A percentile compares a stretch with the other conserved stretches of the same genome.
Conservation (phyloP, 2,329 filamentous ascomycete species). For the Verticillium dahliae region DNA sequence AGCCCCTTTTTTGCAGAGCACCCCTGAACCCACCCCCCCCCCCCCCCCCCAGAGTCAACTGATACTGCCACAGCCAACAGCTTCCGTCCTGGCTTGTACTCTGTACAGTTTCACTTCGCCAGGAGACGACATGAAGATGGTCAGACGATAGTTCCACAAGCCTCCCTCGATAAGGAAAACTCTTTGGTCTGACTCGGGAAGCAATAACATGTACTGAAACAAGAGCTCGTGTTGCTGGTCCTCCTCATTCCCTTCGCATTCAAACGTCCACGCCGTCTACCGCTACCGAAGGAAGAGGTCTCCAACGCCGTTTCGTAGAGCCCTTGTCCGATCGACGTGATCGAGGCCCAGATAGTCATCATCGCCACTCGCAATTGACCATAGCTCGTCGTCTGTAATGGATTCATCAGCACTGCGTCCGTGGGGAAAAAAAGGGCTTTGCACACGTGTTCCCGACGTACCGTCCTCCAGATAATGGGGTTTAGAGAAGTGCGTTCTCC, state of each 20-base stretch:
- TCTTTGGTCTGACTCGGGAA: not conserved
- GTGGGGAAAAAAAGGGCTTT: not conserved
- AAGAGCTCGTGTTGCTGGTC: not conserved
- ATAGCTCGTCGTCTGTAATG: conserved; percentile 50
- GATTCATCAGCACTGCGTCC: conserved; percentile 14
- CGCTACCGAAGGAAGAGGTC: conserved; percentile 50
- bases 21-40: not conserved
- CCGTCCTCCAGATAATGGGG: conserved; percentile 83
- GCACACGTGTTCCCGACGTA: conserved; percentile 35
- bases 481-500: conserved; percentile 65
- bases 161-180: not conserved
- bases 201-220: not conserved
- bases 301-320: conserved; percentile 51
- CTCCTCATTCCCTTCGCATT: not conserved
- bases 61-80: not conserved
- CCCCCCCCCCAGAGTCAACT: not conserved
- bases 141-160: not conserved
- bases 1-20: not conserved
- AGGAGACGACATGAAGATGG: not conserved
- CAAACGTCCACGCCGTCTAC: conserved; percentile 17
- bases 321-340: conserved; percentile 55
- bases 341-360: conserved; percentile 61
- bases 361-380: conserved; percentile 40
- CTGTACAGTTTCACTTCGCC: not conserved
- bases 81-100: not conserved